Evolutionary conservation across 495 filamentous ascomycete species (phyloP), one percentile per base, ranked within the genome.

Genomic region (Penicillium fimorum): DNA sequence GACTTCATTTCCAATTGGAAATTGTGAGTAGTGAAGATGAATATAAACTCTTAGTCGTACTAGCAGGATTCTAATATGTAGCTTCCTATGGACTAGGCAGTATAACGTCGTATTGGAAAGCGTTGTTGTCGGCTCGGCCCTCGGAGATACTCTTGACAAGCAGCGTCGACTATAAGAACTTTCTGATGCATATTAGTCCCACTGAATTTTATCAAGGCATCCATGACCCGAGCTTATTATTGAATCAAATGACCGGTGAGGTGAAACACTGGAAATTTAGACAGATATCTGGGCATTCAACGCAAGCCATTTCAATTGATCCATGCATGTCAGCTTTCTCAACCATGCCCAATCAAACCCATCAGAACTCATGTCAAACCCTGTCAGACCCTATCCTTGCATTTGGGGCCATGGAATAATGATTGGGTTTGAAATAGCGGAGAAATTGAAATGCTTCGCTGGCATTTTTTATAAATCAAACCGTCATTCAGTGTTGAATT

Each of bases 241-340:
- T 2, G 1, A 29, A 15, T 17, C 24, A 10, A 47, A 17, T 15
- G 44, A 10, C 1, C 11, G 25, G 4, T 17, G 0, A 29, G 2
- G 8, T 13, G 10, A 7, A 30, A 9, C 6, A 6, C 15, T 29
- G 15, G 8, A 47, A 5, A 11, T 29, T 12, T 7, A 24, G 13
- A 45, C n/a, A 18, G 27, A 27, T 46, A 25, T 29, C 15, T 47
- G 15, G 27, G 27, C 25, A 30, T n/a, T n/a, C 25, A 47, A 30
- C 27, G 32, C 32, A 47, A 47, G 45, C 27, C 45, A 47, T 47
- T 47, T 30, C 27, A 47, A 47, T 17, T 32, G 27, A 47, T 29
- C 9, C 25, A 32, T 32, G n/a, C n/a, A 30, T 32, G 27, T 47
- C 27, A 47, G 44, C 15, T 11, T 47, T 18, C 8, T 47, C n/a